Percentiles rank a stretch among this genome's conserved stretches.
Evolutionary conservation across 805 yeast genomes (phyloP).

Genomic region (Candida pseudofarinosa): DNA sequence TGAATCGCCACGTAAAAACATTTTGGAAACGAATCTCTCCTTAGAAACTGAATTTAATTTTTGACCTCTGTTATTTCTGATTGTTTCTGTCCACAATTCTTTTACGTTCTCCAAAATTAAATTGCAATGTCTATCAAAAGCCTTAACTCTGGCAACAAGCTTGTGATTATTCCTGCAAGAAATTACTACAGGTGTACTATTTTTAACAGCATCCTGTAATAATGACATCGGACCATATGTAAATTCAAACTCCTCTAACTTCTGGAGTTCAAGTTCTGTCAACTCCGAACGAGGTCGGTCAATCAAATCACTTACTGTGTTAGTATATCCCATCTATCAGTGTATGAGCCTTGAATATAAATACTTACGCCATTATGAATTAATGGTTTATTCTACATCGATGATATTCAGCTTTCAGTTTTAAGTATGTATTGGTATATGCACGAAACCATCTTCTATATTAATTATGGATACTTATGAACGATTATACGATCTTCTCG

Average conservation of each 20-base stretch:
- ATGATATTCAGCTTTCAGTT: neutral
- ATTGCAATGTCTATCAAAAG: constrained; percentile 94
- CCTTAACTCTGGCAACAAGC: constrained; percentile 82
- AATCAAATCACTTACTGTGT: constrained; percentile 50
- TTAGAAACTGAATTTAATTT: constrained; percentile 61
- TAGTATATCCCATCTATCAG: constrained; percentile 16
- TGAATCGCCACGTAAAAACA: constrained; percentile 94
- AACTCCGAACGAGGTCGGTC: constrained; percentile 78
- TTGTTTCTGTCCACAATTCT: constrained; percentile 73
- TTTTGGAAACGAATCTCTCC: constrained; percentile 75
- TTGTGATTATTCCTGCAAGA: constrained; percentile 93
- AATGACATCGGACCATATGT: constrained; percentile 87
- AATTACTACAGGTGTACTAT: constrained; percentile 73
- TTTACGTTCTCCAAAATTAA: constrained; percentile 89
- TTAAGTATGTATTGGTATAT: neutral
- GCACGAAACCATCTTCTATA: neutral
- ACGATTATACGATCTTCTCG: constrained; percentile 15
- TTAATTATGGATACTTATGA: neutral
- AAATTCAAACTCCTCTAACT: constrained; percentile 85
- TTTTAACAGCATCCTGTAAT: constrained; percentile 75
- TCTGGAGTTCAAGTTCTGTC: constrained; percentile 71
- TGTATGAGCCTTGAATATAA: neutral
- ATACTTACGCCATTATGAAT: constrained; percentile 2
- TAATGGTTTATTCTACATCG: neutral
- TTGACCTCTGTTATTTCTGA: constrained; percentile 63